Percentiles rank a stretch among this genome's conserved stretches.
Conservation (phyloP, 176 grass and related monocot genomes). For the Neostapfia colusana region DNA sequence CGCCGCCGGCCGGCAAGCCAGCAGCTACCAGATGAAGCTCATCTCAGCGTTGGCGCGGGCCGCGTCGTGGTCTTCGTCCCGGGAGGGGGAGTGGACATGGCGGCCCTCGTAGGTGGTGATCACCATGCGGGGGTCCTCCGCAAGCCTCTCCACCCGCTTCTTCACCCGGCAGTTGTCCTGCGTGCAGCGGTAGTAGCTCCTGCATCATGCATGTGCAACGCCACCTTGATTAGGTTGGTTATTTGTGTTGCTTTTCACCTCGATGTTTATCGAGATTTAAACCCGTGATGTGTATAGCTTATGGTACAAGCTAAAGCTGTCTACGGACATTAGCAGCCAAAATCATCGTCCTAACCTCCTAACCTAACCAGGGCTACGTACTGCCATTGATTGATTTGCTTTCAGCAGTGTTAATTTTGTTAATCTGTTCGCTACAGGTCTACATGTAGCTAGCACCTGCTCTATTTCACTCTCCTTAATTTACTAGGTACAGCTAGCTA, state of each 20-base stretch:
- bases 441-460: neutral
- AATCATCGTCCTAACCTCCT: neutral
- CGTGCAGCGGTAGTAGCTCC: constrained; percentile 92
- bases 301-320: too few species aligned
- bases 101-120: constrained; percentile 91
- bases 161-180: constrained; percentile 84
- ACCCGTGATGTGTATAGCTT: neutral
- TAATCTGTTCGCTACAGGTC: constrained; percentile 3
- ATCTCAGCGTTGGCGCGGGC: constrained; percentile 56
- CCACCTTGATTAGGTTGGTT: neutral
- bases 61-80: constrained; percentile 60
- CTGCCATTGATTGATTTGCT: neutral
- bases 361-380: neutral
- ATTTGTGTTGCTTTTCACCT: neutral
- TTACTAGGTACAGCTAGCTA: neutral
- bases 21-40: constrained; percentile 74
- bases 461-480: neutral
- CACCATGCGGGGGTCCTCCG: constrained; percentile 84
- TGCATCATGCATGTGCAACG: constrained; percentile 9
- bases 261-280: neutral
- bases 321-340: too few species aligned
- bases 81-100: constrained; percentile 83
- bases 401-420: constrained; percentile 9
- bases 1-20: too few species aligned
- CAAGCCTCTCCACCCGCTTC: constrained; percentile 82